These are phyloP conservation scores for Trichoderma cornu-damae DNA, from an alignment of 2,329 filamentous ascomycete genomes.

Conservation along the genomic window DNA sequence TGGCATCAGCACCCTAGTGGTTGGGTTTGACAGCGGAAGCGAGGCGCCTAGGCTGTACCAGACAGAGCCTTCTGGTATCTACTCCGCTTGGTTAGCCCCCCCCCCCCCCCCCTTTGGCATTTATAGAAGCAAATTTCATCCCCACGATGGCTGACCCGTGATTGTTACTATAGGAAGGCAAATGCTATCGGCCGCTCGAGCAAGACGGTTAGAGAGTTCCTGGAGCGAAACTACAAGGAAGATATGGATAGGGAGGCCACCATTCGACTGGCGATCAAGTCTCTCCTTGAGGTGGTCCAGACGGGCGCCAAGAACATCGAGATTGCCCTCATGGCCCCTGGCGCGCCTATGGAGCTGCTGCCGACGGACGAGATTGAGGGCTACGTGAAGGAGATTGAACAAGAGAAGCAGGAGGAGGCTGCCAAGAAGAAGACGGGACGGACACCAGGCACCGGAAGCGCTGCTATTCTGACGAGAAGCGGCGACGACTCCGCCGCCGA, in stretches of 20 bases:
- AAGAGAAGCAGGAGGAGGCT: slow-evolving; percentile 98
- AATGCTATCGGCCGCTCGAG: slow-evolving; percentile 97
- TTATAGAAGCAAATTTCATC: neutral
- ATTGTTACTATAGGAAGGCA: slow-evolving; percentile 69
- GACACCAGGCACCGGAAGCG: slow-evolving; percentile 62
- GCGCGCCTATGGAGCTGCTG: slow-evolving; percentile 86
- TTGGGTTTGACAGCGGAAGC: slow-evolving; percentile 96
- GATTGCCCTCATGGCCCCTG: slow-evolving; percentile 95
- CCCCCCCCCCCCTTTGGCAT: neutral
- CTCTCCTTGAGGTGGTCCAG: slow-evolving; percentile 93
- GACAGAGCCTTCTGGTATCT: slow-evolving; percentile 98
- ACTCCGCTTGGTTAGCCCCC: slow-evolving; percentile 81
- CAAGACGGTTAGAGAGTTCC: slow-evolving; percentile 98
- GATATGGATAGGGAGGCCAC: slow-evolving; percentile 95
- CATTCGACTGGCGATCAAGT: slow-evolving; percentile 96
- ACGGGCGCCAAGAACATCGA: slow-evolving; percentile 99
- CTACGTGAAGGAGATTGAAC: slow-evolving; percentile 98
- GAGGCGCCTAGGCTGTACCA: slow-evolving; percentile 87
- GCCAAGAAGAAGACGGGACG: slow-evolving; percentile 90
- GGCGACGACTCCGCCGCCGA: slow-evolving; percentile 38
- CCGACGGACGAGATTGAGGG: slow-evolving; percentile 93
- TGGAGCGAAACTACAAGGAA: slow-evolving; percentile 98
- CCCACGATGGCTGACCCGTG: slow-evolving; percentile 15
- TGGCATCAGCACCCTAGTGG: slow-evolving; percentile 94
- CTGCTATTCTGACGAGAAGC: slow-evolving; percentile 68